Base-by-base conservation (phyloP, 129 eudicot species). In the Solidago caesia region DNA sequence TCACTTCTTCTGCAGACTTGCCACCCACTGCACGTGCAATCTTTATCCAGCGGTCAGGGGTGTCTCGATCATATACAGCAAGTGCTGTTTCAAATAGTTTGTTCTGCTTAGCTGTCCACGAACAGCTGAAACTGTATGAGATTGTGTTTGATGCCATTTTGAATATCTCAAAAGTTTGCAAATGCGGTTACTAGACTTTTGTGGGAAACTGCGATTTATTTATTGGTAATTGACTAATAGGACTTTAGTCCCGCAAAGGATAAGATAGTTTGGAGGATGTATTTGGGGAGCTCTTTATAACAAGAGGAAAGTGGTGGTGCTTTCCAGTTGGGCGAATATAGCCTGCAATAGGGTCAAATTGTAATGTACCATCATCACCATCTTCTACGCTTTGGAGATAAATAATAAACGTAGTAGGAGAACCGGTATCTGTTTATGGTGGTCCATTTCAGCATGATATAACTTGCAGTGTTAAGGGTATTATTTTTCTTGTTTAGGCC, bases 1-100 rank as follows among this genome's bases (percentile, higher is more conserved):
- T 91, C 67, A 91, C 97, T 82, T 91, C 87, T 69, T 91, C 89
- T 8, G 75, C 84, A 21, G 97, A 86, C 78, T 91, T 91, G 11
- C 86, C 82, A 73, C 85, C 96, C 5, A 91, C 96, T 0, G 85
- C 85, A 65, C 70, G 81, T 13, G 95, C 97, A 71, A 88, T 75
- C 44, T 84, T 86, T 63, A 80, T 87, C 97, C 97, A 91, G 11
- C 87, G 77, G 72, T 91, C 97, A 11, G 89, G 92, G 44, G 92
- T 86, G 80, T 86, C 92, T 64, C 73, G 73, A 52, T 88, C 97
- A 45, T 80, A 86, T 14, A 75, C 42, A 29, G 90, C 96, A 56
- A 91, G 86, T 21, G 97, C 92, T 64, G 79, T 82, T 74, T 86
- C 97, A 49, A 91, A 88, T 70, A 80, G 69, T 67, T 91, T 91